phyloP scores from a whole-genome alignment of 2,329 filamentous ascomycete species.

The Apiospora saccharicola region DNA sequence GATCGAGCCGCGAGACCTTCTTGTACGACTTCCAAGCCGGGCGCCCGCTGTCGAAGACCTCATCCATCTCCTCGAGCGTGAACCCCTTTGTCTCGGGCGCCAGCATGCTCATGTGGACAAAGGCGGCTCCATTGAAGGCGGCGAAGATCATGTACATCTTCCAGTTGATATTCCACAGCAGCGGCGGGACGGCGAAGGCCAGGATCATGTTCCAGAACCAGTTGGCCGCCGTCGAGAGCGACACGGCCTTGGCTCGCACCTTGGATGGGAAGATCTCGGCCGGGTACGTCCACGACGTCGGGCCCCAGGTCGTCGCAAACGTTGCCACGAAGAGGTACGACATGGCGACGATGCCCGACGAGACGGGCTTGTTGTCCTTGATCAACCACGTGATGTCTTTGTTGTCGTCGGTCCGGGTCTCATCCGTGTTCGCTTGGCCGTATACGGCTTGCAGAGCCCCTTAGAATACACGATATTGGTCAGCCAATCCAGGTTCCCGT shows the following conservation, averaged over 20 bases:
- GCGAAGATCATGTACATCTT: conserved; percentile 79
- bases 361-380: conserved; percentile 56
- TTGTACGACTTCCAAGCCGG: conserved; percentile 63
- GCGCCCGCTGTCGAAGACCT: conserved; percentile 69
- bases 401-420: conserved; percentile 48
- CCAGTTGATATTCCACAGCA: conserved; percentile 64
- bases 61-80: conserved; percentile 79
- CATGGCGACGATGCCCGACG: conserved; percentile 71
- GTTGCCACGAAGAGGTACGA: conserved; percentile 77
- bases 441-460: conserved; percentile 66
- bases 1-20: conserved; percentile 54
- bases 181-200: conserved; percentile 58
- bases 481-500: not conserved
- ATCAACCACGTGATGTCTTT: conserved; percentile 66
- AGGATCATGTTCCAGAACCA: conserved; percentile 68
- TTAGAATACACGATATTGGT: conserved; percentile 27
- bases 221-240: conserved; percentile 66
- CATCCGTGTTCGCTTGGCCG: conserved; percentile 56
- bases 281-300: conserved; percentile 60
- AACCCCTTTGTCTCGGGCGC: conserved; percentile 74
- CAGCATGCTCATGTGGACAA: conserved; percentile 71
- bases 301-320: conserved; percentile 58
- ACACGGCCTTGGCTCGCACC: conserved; percentile 69
- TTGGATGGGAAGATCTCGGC: conserved; percentile 69
- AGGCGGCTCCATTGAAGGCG: conserved; percentile 72